Percentiles rank a stretch among this genome's conserved stretches.
Conservation (phyloP, 768 basidiomycete species). For the Suillus tomentosus region DNA sequence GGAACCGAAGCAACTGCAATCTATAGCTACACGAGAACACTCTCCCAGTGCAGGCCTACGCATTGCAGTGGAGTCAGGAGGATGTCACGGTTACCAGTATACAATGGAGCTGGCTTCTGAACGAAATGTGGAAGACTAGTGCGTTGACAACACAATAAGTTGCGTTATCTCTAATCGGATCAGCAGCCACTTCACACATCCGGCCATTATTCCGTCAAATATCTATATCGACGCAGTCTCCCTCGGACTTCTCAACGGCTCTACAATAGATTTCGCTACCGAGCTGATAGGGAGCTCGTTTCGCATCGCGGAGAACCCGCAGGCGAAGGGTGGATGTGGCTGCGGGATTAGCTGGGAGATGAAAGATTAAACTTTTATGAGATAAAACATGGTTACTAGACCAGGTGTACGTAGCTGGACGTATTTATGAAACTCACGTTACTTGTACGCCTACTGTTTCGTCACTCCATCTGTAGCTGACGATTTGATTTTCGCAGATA, state of each 20-base stretch:
- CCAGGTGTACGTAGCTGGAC: too few relatives aligned
- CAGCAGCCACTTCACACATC: constrained; percentile 70
- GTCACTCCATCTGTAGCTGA: neutral
- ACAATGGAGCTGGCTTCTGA: constrained; percentile 78
- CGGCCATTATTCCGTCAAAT: constrained; percentile 68
- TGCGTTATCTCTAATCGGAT: neutral
- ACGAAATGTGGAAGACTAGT: constrained; percentile 83
- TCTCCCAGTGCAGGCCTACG: constrained; percentile 70
- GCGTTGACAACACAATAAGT: constrained; percentile 32
- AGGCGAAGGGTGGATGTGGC: constrained; percentile 91
- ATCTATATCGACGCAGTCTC: constrained; percentile 88
- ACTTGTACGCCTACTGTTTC: neutral
- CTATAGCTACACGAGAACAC: constrained; percentile 66
- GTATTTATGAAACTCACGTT: neutral
- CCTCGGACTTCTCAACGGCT: constrained; percentile 80
- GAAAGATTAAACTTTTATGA: constrained; percentile 37
- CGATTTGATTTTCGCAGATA: neutral
- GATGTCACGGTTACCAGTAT: constrained; percentile 98
- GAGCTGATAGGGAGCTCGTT: constrained; percentile 96
- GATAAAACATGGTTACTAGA: neutral
- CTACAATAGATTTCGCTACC: constrained; percentile 88
- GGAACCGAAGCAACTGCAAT: constrained; percentile 70
- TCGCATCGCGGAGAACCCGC: constrained; percentile 80
- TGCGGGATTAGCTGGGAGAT: constrained; percentile 97
- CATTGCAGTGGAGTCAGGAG: constrained; percentile 88